Conservation (phyloP, 106 monocot genomes). For the Amphibolis antarctica region DNA sequence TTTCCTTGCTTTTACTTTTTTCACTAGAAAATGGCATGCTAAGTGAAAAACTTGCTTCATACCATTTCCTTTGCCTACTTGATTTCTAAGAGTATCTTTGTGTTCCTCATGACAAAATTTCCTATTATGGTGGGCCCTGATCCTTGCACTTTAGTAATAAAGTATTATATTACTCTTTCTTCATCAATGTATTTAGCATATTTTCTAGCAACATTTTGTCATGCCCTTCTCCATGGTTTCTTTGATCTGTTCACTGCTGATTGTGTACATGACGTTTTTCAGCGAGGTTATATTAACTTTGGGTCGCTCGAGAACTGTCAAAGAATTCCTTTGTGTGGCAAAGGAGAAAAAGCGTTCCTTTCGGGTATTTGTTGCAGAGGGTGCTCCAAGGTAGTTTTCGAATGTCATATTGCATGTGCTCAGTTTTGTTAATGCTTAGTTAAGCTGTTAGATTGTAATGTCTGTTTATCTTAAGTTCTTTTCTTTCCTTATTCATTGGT, state of each 20-base stretch:
- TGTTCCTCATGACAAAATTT: too few relatives aligned
- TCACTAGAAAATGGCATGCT: too few relatives aligned
- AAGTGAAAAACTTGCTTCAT: too few relatives aligned
- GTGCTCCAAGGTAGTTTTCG: constrained; percentile 77
- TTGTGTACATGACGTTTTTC: neutral
- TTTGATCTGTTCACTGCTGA: constrained; percentile 1
- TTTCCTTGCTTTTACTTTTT: too few relatives aligned
- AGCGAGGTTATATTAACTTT: constrained; percentile 97
- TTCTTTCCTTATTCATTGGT: neutral
- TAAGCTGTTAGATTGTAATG: neutral
- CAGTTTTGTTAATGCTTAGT: neutral
- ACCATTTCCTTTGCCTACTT: too few relatives aligned
- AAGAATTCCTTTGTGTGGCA: constrained; percentile 90
- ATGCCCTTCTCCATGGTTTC: neutral
- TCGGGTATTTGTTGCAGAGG: constrained; percentile 93
- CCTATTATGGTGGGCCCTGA: too few relatives aligned
- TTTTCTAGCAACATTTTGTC: neutral
- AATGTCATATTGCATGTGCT: neutral
- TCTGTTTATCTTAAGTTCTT: neutral
- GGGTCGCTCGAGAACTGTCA: constrained; percentile 90
- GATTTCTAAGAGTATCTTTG: too few relatives aligned
- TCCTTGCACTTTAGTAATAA: too few relatives aligned
- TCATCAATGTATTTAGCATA: too few relatives aligned
- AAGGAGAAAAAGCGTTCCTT: constrained; percentile 89
- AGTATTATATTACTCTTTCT: too few relatives aligned